Base-by-base conservation (phyloP, 2,329 filamentous ascomycete species). In the Neofusicoccum ribis region DNA sequence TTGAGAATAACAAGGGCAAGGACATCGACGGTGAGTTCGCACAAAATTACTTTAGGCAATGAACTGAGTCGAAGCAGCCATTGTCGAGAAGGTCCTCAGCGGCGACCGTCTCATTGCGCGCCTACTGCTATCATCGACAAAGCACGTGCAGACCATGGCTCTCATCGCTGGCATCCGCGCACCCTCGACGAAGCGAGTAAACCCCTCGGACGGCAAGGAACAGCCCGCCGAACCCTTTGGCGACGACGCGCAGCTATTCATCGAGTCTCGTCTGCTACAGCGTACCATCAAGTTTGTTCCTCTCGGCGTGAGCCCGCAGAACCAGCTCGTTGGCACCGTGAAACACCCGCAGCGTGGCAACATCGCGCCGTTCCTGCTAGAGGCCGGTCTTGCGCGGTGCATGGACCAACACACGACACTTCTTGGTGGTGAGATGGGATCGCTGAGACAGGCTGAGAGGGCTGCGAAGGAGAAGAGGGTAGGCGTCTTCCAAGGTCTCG, bases 351-450 rank as follows among this genome's bases (percentile, higher is more conserved):
- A 79, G 27, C 88, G 89, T 67, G 95, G 95, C 68, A 97, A 93
- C 79, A 96, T 99, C 76, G 92, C 93, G 68, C 92, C 91, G 69
- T 96, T 96, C 78, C 79, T 99, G 49, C 87, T 99, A 50, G 88
- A 94, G 72, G 91, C 93, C 62, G 95, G 95, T 71, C 84, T 98
- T 64, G 95, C 94, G 46, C 87, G 92, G 73, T 98, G 94, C 82
- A 93, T 93, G 69, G 95, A 99, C 78, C 93, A 95, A 79, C 95
- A 99, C 81, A 96, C 94, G 0, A 96, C 93, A 44, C 84, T 97
- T 81, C 86, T 99, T 11, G 95, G 95, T 50, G 82, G 87, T 58
- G 91, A 94, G 72, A 99, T 99, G 95, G 89, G 90, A 47, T 78
- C 86, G 65, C 87, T 98, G 65, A 88, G 95, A 68, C 87, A 91